Base-by-base conservation (phyloP, 169 alveolate genomes). In the Plasmodium billcollinsi region DNA sequence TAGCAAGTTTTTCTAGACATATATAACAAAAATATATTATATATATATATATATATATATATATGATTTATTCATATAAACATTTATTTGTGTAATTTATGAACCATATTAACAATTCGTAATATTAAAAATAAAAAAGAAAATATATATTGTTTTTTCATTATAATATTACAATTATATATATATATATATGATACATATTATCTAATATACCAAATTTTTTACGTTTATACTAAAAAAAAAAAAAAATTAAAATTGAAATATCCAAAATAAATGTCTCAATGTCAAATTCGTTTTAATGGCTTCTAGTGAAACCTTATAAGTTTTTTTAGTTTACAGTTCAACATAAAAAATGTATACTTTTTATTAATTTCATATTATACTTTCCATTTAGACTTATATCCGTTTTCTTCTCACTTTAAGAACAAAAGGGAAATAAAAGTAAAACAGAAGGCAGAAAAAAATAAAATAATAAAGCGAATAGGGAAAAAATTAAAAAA, bases 271-370 rank as follows among this genome's bases (percentile, higher is more conserved):
- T 20, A 24, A 54, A 73, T 33, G 45, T 33, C 45, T 33, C 45
- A 33, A 33, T 33, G 52, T 63, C 11, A 61, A 58, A 15, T 73
- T 15, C 12, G 62, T 65, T 61, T 76, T 76, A 76, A 76, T 76
- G 89, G 89, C 89, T 76, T 76, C 89, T 76, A 76, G 89, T 76
- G 89, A 76, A 76, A 76, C 89, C 89, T 76, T 76, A 43, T 76
- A 47, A 33, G 45, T 33, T 33, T 76, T 26, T 24, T n/a, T 76
- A 61, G 89, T 76, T 76, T 76, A 33, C 63, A 76, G 89, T 76
- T 76, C 26, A 26, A 67, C 52, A 76, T 47, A 74, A 56, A 29
- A 74, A 39, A 43, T 70, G 12, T 43, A 26, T 70, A 26, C 14
- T 70, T 52, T 47, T 20, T 52, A 29, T 14, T 65, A 29, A 29